These are phyloP conservation scores for Kodamaea plutei DNA, from an alignment of 1,139 yeast genomes.

Conservation along the genomic window DNA sequence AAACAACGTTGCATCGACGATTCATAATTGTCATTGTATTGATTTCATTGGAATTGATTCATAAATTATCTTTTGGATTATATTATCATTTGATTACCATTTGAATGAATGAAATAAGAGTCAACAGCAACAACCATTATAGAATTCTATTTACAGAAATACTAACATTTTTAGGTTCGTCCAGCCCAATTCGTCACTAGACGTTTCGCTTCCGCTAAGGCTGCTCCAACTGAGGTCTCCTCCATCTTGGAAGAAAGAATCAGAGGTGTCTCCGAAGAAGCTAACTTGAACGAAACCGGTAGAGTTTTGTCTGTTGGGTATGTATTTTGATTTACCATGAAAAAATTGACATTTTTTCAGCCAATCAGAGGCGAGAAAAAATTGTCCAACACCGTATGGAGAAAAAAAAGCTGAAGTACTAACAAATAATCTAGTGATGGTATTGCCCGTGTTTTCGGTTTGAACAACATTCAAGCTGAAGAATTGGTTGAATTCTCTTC, in stretches of 20 bases:
- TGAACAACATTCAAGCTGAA: conserved; percentile 99
- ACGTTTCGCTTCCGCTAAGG: conserved; percentile 94
- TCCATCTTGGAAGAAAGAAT: conserved; percentile 98
- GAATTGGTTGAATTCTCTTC: conserved; percentile 99
- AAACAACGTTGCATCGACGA: too few species aligned
- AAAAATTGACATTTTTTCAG: conserved; percentile 4
- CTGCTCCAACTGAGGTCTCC: conserved; percentile 99
- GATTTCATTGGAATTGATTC: too few species aligned
- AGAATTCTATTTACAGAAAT: too few species aligned
- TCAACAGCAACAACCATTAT: too few species aligned
- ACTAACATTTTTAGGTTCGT: conserved; percentile 68
- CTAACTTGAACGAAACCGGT: conserved; percentile 98
- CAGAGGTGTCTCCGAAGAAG: conserved; percentile 98
- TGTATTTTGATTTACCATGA: too few species aligned
- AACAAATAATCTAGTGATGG: conserved; percentile 74
- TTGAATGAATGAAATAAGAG: too few species aligned
- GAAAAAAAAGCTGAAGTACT: conserved; percentile 14
- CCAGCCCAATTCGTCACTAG: conserved; percentile 61
- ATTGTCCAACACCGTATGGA: conserved; percentile 1
- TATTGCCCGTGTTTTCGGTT: conserved; percentile 99
- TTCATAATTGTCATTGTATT: too few species aligned
- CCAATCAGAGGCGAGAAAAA: conserved; percentile 13
- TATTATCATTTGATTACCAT: too few species aligned
- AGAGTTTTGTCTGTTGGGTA: conserved; percentile 89
- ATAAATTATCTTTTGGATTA: too few species aligned